A percentile compares a stretch with the other conserved stretches of the same genome.
Evolutionary conservation across 148 eudicot genomes (phyloP).

Genomic region (Rheum nobile): DNA sequence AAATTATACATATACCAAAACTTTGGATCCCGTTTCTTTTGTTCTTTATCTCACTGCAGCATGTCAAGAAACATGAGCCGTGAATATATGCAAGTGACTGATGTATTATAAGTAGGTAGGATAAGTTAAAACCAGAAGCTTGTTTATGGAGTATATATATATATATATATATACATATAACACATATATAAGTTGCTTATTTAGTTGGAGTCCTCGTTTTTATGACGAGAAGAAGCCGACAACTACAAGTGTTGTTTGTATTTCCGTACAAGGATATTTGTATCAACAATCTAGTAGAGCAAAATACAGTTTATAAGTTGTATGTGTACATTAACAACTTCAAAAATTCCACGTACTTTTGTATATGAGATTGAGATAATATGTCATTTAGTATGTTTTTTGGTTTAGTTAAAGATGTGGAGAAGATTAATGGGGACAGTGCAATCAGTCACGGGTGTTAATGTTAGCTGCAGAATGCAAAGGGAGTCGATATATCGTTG

Average conservation of each 20-base stretch:
- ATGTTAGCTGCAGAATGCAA: background rate
- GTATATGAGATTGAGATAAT: too few species aligned
- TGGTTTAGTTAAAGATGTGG: too few species aligned
- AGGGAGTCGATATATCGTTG: background rate
- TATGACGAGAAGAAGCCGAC: background rate
- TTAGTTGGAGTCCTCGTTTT: background rate
- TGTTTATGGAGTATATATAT: background rate
- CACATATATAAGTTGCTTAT: background rate
- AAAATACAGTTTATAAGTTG: background rate
- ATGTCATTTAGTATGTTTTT: too few species aligned
- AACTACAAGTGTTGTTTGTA: background rate
- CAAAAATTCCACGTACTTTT: too few species aligned
- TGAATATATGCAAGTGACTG: background rate
- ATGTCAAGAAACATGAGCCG: background rate
- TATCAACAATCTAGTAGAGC: too few species aligned
- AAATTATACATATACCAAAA: background rate
- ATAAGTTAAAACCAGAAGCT: background rate
- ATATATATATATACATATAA: too few species aligned
- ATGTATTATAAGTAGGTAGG: background rate
- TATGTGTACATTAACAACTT: too few species aligned
- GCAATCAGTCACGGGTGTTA: background rate
- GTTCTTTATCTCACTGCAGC: background rate
- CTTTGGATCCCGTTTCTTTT: background rate
- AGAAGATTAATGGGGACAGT: background rate
- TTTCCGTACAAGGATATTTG: background rate